Evolutionary conservation across 164 flowering plant genomes (phyloP).

Genomic region (Stephania cephalantha): DNA sequence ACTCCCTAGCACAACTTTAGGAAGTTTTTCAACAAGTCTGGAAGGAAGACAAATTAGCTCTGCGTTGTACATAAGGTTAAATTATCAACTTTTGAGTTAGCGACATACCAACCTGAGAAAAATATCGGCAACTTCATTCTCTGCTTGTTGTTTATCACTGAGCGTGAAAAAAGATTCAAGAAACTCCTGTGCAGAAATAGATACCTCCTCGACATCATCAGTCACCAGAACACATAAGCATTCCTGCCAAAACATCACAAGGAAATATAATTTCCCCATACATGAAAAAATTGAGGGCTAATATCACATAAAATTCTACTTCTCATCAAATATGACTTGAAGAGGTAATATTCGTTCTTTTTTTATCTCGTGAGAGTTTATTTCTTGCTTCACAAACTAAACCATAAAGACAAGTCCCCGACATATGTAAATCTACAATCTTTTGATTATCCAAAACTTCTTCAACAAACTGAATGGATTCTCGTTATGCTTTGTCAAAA

Average conservation of each 20-base stretch:
- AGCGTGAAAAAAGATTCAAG: conserved; percentile 44
- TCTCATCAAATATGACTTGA: neutral
- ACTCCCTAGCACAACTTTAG: conserved; percentile 66
- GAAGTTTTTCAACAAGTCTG: conserved; percentile 84
- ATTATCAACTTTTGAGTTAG: neutral
- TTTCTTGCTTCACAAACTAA: neutral
- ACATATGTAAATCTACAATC: neutral
- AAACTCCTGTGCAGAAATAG: conserved; percentile 58
- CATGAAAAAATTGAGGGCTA: conserved; percentile 8
- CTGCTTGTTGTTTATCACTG: conserved; percentile 30
- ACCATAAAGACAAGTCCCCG: neutral
- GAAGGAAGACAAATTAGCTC: conserved; percentile 6
- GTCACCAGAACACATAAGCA: conserved; percentile 71
- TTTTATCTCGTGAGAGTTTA: neutral
- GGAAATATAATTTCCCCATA: neutral
- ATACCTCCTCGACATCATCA: conserved; percentile 72
- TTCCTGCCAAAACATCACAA: conserved; percentile 44
- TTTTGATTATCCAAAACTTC: neutral
- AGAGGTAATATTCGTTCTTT: neutral
- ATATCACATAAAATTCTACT: neutral
- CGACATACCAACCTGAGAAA: conserved; percentile 54
- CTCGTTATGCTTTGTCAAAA: neutral
- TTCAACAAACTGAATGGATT: neutral
- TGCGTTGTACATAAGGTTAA: neutral
- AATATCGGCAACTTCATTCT: conserved; percentile 50